A percentile compares a stretch with the other conserved stretches of the same genome.
Evolutionary conservation across 768 basidiomycete species (phyloP).

Genomic region (Amyloporia xantha): DNA sequence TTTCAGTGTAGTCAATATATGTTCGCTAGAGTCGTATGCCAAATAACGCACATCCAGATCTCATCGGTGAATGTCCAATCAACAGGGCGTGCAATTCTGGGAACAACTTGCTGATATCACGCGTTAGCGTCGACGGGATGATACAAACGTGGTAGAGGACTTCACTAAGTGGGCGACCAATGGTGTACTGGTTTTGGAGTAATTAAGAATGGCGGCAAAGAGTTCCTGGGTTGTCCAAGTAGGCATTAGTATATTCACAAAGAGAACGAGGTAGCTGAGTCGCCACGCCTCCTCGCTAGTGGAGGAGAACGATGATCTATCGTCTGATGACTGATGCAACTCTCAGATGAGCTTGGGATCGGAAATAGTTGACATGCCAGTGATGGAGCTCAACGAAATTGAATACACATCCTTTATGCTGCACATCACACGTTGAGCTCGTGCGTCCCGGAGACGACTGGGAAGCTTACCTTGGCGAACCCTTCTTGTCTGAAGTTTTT

Average conservation of each 20-base stretch:
- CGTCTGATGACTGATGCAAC: constrained; percentile 31
- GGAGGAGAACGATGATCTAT: constrained; percentile 28
- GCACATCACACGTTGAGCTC: not conserved
- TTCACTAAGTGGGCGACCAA: constrained; percentile 26
- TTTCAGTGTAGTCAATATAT: not conserved
- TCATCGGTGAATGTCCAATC: constrained; percentile 31
- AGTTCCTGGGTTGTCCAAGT: too few species aligned
- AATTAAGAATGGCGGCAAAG: not conserved
- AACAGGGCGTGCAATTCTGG: constrained; percentile 42
- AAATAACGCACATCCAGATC: constrained; percentile 7
- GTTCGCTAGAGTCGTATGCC: too few species aligned
- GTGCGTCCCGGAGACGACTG: too few species aligned
- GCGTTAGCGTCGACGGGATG: constrained; percentile 25
- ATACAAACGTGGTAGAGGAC: constrained; percentile 27
- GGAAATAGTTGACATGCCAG: constrained; percentile 37
- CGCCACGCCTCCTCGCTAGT: constrained; percentile 28
- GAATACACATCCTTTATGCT: constrained; percentile 27
- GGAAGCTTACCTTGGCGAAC: constrained; percentile 25
- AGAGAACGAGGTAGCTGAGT: too few species aligned
- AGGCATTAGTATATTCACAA: too few species aligned
- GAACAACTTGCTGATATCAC: constrained; percentile 32
- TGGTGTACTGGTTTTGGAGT: constrained; percentile 31
- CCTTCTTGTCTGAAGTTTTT: constrained; percentile 30
- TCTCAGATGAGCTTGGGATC: constrained; percentile 30
- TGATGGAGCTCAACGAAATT: constrained; percentile 19